phyloP scores from a whole-genome alignment of 2,329 filamentous ascomycete genomes.

The Sporothrix inflata region DNA sequence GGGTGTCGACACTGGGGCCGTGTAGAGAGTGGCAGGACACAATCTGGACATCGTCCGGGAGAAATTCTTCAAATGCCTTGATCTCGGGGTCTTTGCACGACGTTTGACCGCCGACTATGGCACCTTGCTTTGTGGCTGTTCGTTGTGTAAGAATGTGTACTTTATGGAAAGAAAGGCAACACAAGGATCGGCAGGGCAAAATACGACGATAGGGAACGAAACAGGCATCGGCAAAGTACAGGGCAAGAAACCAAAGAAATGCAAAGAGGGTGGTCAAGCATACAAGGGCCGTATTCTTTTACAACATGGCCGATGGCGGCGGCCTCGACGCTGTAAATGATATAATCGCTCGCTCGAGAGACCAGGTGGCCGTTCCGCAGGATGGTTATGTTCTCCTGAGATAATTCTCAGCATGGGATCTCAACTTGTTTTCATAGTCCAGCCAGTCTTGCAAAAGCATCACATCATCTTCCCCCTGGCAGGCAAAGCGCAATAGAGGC shows the following conservation, averaged over 20 bases:
- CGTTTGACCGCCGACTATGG: conserved; percentile 95
- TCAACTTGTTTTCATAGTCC: not conserved
- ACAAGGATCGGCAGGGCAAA: not conserved
- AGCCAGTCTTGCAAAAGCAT: not conserved
- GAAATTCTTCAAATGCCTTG: conserved; percentile 84
- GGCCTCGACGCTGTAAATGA: conserved; percentile 98
- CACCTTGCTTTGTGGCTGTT: conserved; percentile 87
- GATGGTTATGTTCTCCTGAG: conserved; percentile 82
- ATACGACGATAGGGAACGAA: not conserved
- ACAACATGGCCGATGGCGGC: conserved; percentile 87
- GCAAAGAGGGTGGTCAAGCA: conserved; percentile 42
- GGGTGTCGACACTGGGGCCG: conserved; percentile 85
- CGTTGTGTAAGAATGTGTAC: not conserved
- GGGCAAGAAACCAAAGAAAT: conserved; percentile 31
- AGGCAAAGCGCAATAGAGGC: conserved; percentile 33
- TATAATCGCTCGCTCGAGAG: conserved; percentile 94
- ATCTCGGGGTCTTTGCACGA: conserved; percentile 98
- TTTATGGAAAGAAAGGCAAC: not conserved
- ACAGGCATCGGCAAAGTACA: not conserved
- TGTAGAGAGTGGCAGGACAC: conserved; percentile 96
- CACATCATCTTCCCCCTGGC: conserved; percentile 31
- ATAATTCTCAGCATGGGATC: conserved; percentile 52
- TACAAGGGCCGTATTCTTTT: conserved; percentile 89
- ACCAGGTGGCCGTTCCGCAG: conserved; percentile 94
- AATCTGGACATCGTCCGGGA: conserved; percentile 88